Evolutionary conservation across 306 rosid species (phyloP).

Genomic region (Quercus ilex): DNA sequence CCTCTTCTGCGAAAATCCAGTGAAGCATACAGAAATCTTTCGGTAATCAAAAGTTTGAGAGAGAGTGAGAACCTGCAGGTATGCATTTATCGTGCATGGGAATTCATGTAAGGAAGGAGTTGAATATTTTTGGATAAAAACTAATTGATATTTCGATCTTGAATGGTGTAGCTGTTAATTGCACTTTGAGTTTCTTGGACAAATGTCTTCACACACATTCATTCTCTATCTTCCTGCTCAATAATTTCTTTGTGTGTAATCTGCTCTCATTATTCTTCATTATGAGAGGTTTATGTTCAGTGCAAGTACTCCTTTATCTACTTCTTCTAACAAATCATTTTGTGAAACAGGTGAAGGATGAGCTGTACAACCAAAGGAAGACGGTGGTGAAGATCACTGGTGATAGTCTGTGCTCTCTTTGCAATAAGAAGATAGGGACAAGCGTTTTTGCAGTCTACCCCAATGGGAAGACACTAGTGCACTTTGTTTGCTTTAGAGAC

Average conservation of each 20-base stretch:
- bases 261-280: neutral
- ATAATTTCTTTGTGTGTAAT: neutral
- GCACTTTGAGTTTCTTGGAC: neutral
- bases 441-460: slow-evolving; percentile 96
- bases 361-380: slow-evolving; percentile 75
- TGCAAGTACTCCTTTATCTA: neutral
- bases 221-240: neutral
- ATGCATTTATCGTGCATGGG: slow-evolving; percentile 23
- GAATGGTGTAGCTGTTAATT: neutral
- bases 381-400: slow-evolving; percentile 69
- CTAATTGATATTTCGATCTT: neutral
- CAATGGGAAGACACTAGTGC: slow-evolving; percentile 86
- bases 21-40: slow-evolving; percentile 79
- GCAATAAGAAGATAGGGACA: slow-evolving; percentile 91
- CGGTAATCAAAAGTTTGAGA: slow-evolving; percentile 88
- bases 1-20: slow-evolving; percentile 93
- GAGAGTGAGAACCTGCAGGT: slow-evolving; percentile 97
- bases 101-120: neutral
- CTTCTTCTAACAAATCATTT: neutral
- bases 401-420: slow-evolving; percentile 90
- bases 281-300: neutral
- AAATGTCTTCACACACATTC: neutral
- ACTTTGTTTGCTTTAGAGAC: slow-evolving; percentile 90
- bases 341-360: slow-evolving; percentile 75
- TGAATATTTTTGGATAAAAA: neutral